Conservation (phyloP, 306 rosid species). For the Vachellia collinsii region DNA sequence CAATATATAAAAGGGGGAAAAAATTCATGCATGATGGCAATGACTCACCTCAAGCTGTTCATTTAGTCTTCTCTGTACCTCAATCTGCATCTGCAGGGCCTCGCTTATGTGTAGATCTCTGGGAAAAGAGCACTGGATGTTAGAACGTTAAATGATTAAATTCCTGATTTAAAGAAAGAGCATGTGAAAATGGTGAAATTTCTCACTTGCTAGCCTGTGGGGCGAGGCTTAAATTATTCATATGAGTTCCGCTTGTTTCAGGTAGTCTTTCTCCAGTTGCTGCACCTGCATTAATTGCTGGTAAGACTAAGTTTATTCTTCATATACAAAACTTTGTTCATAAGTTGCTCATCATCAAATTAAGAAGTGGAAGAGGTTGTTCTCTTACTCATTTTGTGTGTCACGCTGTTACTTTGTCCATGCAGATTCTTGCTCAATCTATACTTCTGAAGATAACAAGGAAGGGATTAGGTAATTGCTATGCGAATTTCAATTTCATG, state of each 20-base stretch:
- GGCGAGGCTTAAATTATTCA: conserved; percentile 55
- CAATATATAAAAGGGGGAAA: background rate
- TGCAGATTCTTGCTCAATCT: conserved; percentile 85
- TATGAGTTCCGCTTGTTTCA: conserved; percentile 60
- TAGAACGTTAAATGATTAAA: conserved; percentile 16
- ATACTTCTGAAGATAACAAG: conserved; percentile 64
- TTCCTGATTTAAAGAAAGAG: conserved; percentile 13
- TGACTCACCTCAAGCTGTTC: conserved; percentile 82
- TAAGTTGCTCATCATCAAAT: conserved; percentile 11
- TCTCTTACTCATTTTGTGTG: conserved; percentile 67
- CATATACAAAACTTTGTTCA: conserved; percentile 26
- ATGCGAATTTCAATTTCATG: background rate
- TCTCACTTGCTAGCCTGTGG: conserved; percentile 73
- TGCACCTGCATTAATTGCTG: conserved; percentile 38
- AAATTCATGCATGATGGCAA: conserved; percentile 11
- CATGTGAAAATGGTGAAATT: background rate
- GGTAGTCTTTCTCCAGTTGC: conserved; percentile 54
- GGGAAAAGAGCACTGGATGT: conserved; percentile 32
- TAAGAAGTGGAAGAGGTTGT: conserved; percentile 13
- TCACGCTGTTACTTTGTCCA: conserved; percentile 58
- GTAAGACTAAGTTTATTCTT: conserved; percentile 32
- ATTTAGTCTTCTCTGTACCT: conserved; percentile 87
- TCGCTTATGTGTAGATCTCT: conserved; percentile 76
- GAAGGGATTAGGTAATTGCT: conserved; percentile 33
- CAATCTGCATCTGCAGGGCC: conserved; percentile 88